These are phyloP conservation scores for Picocystis sp. DNA, from an alignment of 163 green algal genomes.

Conservation along the genomic window DNA sequence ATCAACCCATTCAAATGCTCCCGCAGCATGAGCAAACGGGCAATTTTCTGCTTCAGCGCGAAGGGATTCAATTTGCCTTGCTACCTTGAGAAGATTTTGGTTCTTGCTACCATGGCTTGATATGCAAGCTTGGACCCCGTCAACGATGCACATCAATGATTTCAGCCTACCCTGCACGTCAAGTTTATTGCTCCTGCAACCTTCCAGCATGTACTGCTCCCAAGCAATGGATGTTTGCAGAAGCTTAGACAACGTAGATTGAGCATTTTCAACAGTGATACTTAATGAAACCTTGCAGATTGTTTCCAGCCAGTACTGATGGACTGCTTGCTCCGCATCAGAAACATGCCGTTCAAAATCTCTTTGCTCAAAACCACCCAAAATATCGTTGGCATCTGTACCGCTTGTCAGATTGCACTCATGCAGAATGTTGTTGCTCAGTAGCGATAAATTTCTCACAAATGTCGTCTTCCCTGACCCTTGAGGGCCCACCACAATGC, in stretches of 20 bases:
- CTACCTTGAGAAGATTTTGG: too few relatives aligned
- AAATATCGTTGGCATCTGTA: slow-evolving; percentile 85
- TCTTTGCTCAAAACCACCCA: slow-evolving; percentile 92
- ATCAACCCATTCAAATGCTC: slow-evolving; percentile 96
- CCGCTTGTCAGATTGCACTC: slow-evolving; percentile 66
- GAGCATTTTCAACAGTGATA: too few relatives aligned
- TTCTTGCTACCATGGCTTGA: too few relatives aligned
- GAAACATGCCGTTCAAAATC: slow-evolving; percentile 28
- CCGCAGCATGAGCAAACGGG: slow-evolving; percentile 17
- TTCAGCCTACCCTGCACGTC: too few relatives aligned
- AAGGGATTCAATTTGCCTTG: not conserved
- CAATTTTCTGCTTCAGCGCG: not conserved
- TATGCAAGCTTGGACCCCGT: too few relatives aligned
- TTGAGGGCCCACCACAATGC: slow-evolving; percentile 55
- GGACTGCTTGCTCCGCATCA: not conserved
- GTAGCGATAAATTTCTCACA: slow-evolving; percentile 36
- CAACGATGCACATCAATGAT: too few relatives aligned
- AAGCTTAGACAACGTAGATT: too few relatives aligned
- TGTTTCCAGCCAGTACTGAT: too few relatives aligned
- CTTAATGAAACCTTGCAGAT: too few relatives aligned
- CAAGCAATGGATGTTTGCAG: too few relatives aligned
- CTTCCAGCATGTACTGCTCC: too few relatives aligned
- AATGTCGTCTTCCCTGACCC: slow-evolving; percentile 54
- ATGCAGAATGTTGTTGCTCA: slow-evolving; percentile 43
- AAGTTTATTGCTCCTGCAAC: too few relatives aligned